Base-by-base conservation (phyloP, 768 basidiomycete species). In the Hypholoma fasciculare region DNA sequence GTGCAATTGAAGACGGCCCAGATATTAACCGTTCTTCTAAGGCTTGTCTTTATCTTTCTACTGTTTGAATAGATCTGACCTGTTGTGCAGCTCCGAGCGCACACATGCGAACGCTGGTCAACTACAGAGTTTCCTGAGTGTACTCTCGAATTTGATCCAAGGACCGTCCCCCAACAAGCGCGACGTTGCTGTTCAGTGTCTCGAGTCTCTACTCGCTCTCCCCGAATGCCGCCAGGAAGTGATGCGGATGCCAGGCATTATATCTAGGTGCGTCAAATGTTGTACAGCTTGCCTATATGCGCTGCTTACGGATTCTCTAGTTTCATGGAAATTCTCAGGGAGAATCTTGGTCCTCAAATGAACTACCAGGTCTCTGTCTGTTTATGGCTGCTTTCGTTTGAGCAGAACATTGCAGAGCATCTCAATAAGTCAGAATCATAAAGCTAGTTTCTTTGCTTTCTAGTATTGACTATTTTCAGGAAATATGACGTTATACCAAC, bases 371-470 rank as follows among this genome's bases (percentile, higher is more conserved):
- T 95, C 43, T 85, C 86, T 23, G 92, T 94, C 70, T 96, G 93
- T 70, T 77, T 98, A 60, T 99, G 97, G 97, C 76, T 98, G 51
- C 76, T 98, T 56, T 91, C 94, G 0, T 99, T 97, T 61, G 94
- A 99, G 68, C 81, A 86, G 65, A 82, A 88, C 38, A 81, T 97
- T 30, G 91, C 96, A 1, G 85, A 90, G 61, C 82, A 92, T 52
- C 86, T 98, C 67, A 92, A 98, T 74, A 88, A 87, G 96, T 95
- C 59, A 48, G 85, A 36, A 7, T 23, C 17, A 13, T 39, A 37
- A 37, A n/a, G 37, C 26, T 36, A 11, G 7, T 7, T 6, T 12
- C 44, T 17, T 34, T 19, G 27, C 26, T 27, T 26, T n/a, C 42
- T 40, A 20, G 23, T 47, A 54, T 48, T 38, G 34, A 42, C 27